Base-by-base conservation (phyloP, 805 yeast species). In the Pichia membranifaciens region DNA sequence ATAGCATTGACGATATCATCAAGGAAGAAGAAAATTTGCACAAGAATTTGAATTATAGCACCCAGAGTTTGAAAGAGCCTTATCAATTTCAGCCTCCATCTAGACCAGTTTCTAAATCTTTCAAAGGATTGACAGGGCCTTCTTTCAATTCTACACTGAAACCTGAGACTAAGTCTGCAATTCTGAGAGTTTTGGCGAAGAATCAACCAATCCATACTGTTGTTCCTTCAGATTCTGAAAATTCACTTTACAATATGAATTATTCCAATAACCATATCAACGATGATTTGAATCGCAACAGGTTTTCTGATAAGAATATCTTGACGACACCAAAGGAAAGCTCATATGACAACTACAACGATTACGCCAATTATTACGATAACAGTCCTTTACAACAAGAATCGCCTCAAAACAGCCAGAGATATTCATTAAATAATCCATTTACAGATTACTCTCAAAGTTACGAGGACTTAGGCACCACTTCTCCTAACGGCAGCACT, bases 121-220 rank as follows among this genome's bases (percentile, higher is more conserved):
- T 80, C 63, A 74, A 74, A 51, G 89, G 89, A 0, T 60, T 82
- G 46, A 72, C 67, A 45, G 85, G 81, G 0, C 83, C 87, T 1
- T 67, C 78, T 2, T 75, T 80, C 52, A 47, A 73, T 36, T 53
- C 61, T 4, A 32, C 58, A 1, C 44, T 63, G 38, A 62, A 58
- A 41, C 54, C 60, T 3, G 52, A 59, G 5, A 58, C 67, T 1
- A 51, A 51, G 40, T 54, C 57, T 38, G 66, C 66, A 2, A 63
- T 63, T 17, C 32, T 62, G 16, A 64, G 61, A 15, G 59, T 66
- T 10, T 41, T 62, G 8, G 51, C 53, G 4, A 47, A 53, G 29
- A 25, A 25, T 10, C 29, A 25, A 25, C 29, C 29, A 10, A 7
- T 25, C 6, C 25, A 38, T 20, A 18, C 50, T 9, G 46, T 52